Evolutionary conservation across 495 filamentous ascomycete genomes (phyloP).

Genomic region (Tuber microsphaerosporum): DNA sequence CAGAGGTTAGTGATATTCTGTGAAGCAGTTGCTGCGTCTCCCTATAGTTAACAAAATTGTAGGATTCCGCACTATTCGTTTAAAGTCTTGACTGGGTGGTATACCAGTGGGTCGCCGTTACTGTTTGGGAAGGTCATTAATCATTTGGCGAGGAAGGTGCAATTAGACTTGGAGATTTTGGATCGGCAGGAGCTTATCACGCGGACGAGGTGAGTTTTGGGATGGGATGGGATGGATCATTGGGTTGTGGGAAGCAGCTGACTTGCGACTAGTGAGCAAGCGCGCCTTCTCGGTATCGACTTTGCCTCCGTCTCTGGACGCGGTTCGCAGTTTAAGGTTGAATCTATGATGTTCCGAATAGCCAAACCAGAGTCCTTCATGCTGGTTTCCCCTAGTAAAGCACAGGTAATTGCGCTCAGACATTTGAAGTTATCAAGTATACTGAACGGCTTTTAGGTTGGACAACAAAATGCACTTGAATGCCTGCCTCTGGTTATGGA

Average conservation of each 20-base stretch:
- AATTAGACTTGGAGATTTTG: slow-evolving; percentile 81
- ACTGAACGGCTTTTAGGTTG: slow-evolving; percentile 49
- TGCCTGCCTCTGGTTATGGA: slow-evolving; percentile 97
- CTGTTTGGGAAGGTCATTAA: slow-evolving; percentile 68
- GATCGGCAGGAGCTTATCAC: slow-evolving; percentile 83
- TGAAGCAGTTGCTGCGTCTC: not conserved
- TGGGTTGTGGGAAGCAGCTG: slow-evolving; percentile 5
- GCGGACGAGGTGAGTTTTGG: slow-evolving; percentile 53
- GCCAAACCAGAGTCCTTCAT: slow-evolving; percentile 95
- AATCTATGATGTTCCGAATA: slow-evolving; percentile 97
- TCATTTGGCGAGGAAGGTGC: slow-evolving; percentile 69
- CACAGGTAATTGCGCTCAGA: slow-evolving; percentile 50
- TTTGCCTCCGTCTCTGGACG: slow-evolving; percentile 91
- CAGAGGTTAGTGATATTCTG: slow-evolving; percentile 17
- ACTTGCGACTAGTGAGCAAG: slow-evolving; percentile 61
- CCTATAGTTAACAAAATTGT: slow-evolving; percentile 38
- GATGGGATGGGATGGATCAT: not conserved
- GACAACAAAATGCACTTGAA: slow-evolving; percentile 87
- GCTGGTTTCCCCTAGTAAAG: slow-evolving; percentile 76
- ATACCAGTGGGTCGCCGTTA: slow-evolving; percentile 56
- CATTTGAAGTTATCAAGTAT: slow-evolving; percentile 1
- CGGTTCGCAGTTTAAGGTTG: slow-evolving; percentile 96
- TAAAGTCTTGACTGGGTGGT: slow-evolving; percentile 73
- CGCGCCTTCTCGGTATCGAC: slow-evolving; percentile 84
- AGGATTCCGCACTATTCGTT: slow-evolving; percentile 84